Percentiles rank a stretch among this genome's conserved stretches.
Evolutionary conservation across 1,284 basidiomycete species (phyloP).

Genomic region (Apiotrichum gracile): DNA sequence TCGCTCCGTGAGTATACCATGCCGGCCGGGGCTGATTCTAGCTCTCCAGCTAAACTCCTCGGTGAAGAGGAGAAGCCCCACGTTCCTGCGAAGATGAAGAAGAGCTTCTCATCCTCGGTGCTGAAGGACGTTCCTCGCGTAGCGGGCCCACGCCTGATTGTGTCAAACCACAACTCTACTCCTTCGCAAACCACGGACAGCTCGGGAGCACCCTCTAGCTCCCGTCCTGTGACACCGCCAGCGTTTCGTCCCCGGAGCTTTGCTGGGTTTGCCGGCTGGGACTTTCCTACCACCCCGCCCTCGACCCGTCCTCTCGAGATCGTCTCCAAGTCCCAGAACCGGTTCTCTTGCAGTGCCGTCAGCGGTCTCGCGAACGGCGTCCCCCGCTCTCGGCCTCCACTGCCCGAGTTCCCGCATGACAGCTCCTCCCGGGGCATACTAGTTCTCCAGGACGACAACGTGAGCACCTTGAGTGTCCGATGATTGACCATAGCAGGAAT

Average conservation of each 20-base stretch:
- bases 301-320: not conserved
- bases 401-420: too few relatives aligned
- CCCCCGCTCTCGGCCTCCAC: not conserved
- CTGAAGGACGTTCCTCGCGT: not conserved
- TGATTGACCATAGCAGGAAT: too few relatives aligned
- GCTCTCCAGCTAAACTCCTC: conserved; percentile 4
- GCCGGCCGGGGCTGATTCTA: not conserved
- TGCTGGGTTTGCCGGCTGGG: conserved; percentile 6
- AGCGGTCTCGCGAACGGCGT: not conserved
- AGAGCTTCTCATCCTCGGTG: not conserved
- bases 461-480: too few relatives aligned
- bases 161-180: not conserved
- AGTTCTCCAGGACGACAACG: too few relatives aligned
- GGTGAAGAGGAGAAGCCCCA: not conserved
- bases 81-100: not conserved
- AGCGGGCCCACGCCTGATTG: not conserved
- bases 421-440: too few relatives aligned
- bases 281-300: not conserved
- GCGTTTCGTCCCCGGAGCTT: conserved; percentile 7
- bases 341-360: not conserved
- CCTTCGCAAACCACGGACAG: not conserved
- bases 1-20: conserved; percentile 4
- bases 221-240: not conserved
- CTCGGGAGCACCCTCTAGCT: not conserved
- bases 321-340: not conserved